Evolutionary conservation across 2,329 filamentous ascomycete species (phyloP).

Genomic region (Arthrinium phaeospermum): DNA sequence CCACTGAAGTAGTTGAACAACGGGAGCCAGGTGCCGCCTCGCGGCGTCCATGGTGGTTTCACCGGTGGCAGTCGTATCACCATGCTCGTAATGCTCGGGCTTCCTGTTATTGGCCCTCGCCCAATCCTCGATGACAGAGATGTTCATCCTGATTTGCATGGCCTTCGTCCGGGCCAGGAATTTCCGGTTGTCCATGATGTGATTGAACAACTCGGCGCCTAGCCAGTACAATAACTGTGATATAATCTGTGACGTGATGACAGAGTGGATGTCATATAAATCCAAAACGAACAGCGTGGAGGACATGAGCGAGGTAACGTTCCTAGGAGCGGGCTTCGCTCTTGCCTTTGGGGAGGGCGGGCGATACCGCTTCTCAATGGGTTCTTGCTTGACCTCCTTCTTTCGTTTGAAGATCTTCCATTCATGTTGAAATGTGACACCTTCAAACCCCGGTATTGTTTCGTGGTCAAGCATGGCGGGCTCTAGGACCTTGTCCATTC

Average conservation of each 20-base stretch:
- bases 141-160: constrained; percentile 99
- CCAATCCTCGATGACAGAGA: constrained; percentile 95
- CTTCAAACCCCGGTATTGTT: constrained; percentile 95
- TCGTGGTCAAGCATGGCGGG: constrained; percentile 96
- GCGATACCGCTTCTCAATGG: constrained; percentile 86
- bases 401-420: constrained; percentile 98
- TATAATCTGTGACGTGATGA: constrained; percentile 90
- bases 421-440: constrained; percentile 96
- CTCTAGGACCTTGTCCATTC: constrained; percentile 95
- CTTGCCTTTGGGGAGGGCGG: constrained; percentile 92
- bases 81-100: constrained; percentile 93
- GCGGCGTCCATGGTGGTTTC: constrained; percentile 87
- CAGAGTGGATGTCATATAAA: constrained; percentile 98
- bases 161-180: constrained; percentile 96
- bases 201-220: constrained; percentile 94
- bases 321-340: constrained; percentile 89
- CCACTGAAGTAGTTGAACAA: constrained; percentile 96
- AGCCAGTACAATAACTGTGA: constrained; percentile 97
- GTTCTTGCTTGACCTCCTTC: constrained; percentile 86
- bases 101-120: constrained; percentile 90
- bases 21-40: constrained; percentile 82
- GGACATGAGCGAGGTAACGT: constrained; percentile 92
- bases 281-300: constrained; percentile 97
- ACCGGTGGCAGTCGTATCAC: constrained; percentile 82
- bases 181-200: constrained; percentile 94